Evolutionary conservation across 2,329 filamentous ascomycete species (phyloP), one percentile per base, ranked within the genome.

Genomic region (Fusarium nurragi): DNA sequence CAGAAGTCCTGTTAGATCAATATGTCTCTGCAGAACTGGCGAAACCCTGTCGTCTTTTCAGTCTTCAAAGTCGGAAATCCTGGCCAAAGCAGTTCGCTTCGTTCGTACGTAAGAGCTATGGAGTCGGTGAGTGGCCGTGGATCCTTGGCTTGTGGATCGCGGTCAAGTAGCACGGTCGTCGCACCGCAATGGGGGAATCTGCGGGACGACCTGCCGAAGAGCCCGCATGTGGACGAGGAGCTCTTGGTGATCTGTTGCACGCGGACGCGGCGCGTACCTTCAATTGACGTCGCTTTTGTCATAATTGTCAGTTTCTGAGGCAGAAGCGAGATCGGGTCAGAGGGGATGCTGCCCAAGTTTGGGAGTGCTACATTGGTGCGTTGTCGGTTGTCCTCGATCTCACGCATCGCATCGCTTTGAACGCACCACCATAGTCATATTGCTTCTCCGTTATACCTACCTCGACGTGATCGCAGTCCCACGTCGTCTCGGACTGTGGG

Each of bases 101-200:
- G 64, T 68, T 67, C 58, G 64, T 71, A 66, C 67, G 66, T 68
- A 63, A 66, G 60, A 68, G 46, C 47, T 62, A 64, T 21, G 49
- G 51, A 71, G 68, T 71, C 68, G 68, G 68, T 71, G 68, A 71
- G 66, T 71, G 68, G 68, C 47, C 66, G 37, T 65, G 60, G 57
- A 67, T 65, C 60, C 64, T 61, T 46, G 64, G 44, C 64, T 43
- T 61, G 64, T 67, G 64, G 64, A 65, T 65, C 64, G 48, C 14
- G 41, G 39, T 44, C 18, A 38, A 21, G 59, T 56, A 66, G 38
- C 64, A 58, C 54, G 58, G 53, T 39, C 62, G 59, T 68, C 34
- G 57, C 48, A 67, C 63, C 55, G 54, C 60, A 58, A 54, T 65
- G 48, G 58, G 26, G 30, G 57, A 39, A 55, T 66, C 53, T 64